Conservation (phyloP, 306 rosid genomes). For the Senna tora region DNA sequence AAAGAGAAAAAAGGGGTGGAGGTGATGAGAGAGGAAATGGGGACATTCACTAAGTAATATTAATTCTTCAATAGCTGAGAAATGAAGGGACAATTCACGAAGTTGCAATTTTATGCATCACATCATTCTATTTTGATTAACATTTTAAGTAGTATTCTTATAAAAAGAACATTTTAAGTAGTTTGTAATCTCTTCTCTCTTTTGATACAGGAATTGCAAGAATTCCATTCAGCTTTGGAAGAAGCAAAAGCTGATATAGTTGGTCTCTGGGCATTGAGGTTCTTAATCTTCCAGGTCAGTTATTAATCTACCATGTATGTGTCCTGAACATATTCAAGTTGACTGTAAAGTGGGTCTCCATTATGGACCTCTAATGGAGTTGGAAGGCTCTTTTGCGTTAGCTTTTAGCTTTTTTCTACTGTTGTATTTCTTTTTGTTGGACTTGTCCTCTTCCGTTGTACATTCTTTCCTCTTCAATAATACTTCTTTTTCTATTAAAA, state of each 20-base stretch:
- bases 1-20: not conserved
- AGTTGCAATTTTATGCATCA: not conserved
- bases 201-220: constrained; percentile 84
- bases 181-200: constrained; percentile 20
- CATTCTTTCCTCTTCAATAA: no score
- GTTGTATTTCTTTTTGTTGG: no score
- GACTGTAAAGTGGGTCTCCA: no score
- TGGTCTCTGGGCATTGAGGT: constrained; percentile 92
- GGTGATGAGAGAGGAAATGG: not conserved
- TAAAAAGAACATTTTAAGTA: constrained; percentile 15
- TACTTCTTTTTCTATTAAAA: no score
- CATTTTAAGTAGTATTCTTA: constrained; percentile 11
- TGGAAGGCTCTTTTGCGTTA: no score
- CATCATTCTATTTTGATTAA: constrained; percentile 18
- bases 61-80: not conserved
- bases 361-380: no score
- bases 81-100: not conserved
- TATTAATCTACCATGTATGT: not conserved
- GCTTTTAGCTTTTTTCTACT: no score
- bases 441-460: no score
- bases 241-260: constrained; percentile 99
- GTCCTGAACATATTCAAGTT: not conserved
- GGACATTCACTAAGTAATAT: not conserved
- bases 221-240: constrained; percentile 89
- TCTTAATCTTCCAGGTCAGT: constrained; percentile 71